Percentiles rank a stretch among this genome's conserved stretches.
These are phyloP conservation scores for Pseudocercospora pini-densiflorae DNA, from an alignment of 2,329 filamentous ascomycete genomes.

Conservation along the genomic window DNA sequence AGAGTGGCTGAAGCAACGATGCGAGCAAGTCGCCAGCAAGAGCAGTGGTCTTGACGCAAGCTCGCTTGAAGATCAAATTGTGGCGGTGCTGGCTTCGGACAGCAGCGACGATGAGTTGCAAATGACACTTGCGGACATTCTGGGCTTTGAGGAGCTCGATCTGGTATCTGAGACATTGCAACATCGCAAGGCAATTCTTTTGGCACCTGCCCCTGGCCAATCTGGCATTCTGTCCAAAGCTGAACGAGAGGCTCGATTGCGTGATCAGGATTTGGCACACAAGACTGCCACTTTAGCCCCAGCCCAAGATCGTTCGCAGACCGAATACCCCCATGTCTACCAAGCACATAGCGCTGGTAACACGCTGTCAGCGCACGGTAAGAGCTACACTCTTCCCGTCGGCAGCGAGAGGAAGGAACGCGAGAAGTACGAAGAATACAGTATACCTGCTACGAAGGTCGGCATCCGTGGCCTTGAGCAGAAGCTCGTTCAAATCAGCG, in stretches of 20 bases:
- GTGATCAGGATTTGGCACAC: slow-evolving; percentile 77
- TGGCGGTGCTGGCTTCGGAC: slow-evolving; percentile 72
- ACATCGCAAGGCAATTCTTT: slow-evolving; percentile 70
- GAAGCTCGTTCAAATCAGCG: slow-evolving; percentile 76
- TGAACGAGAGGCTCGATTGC: slow-evolving; percentile 78
- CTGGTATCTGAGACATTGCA: slow-evolving; percentile 89
- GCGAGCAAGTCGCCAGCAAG: slow-evolving; percentile 65
- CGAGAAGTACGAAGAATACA: slow-evolving; percentile 84
- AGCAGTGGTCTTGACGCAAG: slow-evolving; percentile 70
- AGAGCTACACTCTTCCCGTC: slow-evolving; percentile 78
- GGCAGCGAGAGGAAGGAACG: slow-evolving; percentile 74
- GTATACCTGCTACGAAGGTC: slow-evolving; percentile 79
- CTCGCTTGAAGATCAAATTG: slow-evolving; percentile 77
- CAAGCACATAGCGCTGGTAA: slow-evolving; percentile 83
- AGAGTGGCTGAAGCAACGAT: slow-evolving; percentile 74
- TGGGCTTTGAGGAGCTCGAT: slow-evolving; percentile 93
- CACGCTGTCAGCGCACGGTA: slow-evolving; percentile 76
- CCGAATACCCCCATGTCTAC: slow-evolving; percentile 93
- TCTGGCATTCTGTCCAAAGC: slow-evolving; percentile 70
- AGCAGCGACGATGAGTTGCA: slow-evolving; percentile 84
- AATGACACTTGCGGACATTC: slow-evolving; percentile 82
- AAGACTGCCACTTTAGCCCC: slow-evolving; percentile 75
- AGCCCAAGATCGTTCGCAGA: slow-evolving; percentile 70
- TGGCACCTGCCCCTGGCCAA: slow-evolving; percentile 45
- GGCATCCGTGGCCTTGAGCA: slow-evolving; percentile 74